Evolutionary conservation across 805 yeast genomes (phyloP).

Genomic region (Yarrowia keelungensis): DNA sequence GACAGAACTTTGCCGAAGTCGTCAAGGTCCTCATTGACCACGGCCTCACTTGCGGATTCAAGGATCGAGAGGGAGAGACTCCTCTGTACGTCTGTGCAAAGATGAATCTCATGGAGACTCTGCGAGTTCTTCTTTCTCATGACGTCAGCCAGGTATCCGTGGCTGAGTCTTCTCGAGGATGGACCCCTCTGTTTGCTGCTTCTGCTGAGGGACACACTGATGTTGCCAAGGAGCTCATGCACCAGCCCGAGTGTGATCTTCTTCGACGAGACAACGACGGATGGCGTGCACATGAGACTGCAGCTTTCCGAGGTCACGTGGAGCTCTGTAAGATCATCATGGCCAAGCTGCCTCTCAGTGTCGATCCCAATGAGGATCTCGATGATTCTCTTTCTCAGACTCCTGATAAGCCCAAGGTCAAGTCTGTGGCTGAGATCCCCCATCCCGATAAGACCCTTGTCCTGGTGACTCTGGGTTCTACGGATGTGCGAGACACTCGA

Average conservation of each 20-base stretch:
- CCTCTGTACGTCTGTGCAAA: constrained; percentile 83
- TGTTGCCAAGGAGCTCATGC: constrained; percentile 62
- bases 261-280: constrained; percentile 79
- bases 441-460: constrained; percentile 67
- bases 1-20: constrained; percentile 53
- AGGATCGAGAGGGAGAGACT: constrained; percentile 74
- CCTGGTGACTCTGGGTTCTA: constrained; percentile 85
- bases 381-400: constrained; percentile 8
- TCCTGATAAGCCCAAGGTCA: constrained; percentile 18
- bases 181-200: constrained; percentile 93
- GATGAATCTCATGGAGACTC: constrained; percentile 61
- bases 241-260: constrained; percentile 57
- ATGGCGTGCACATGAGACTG: constrained; percentile 98
- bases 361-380: constrained; percentile 6
- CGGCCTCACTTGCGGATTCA: constrained; percentile 70
- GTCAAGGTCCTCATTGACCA: constrained; percentile 58
- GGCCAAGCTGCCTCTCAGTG: constrained; percentile 41
- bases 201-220: constrained; percentile 80
- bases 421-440: constrained; percentile 70
- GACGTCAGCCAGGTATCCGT: constrained; percentile 76
- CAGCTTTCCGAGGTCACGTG: constrained; percentile 86
- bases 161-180: constrained; percentile 79
- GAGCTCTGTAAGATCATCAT: constrained; percentile 66
- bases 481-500: constrained; percentile 75
- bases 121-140: constrained; percentile 61